Evolutionary conservation across 148 eudicot species (phyloP).

Genomic region (Silene uniflora): DNA sequence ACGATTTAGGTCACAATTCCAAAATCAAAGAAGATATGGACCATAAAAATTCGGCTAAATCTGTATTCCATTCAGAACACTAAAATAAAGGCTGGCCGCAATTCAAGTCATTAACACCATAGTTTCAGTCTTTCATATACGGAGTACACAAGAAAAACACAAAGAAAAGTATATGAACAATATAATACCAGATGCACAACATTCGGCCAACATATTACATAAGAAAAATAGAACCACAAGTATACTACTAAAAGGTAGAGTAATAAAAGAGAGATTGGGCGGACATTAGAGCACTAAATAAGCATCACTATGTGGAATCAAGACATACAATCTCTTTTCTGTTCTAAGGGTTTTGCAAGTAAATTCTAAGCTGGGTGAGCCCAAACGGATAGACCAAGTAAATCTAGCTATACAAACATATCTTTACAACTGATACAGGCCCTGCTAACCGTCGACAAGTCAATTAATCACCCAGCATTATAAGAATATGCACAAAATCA

Average conservation of each 20-base stretch:
- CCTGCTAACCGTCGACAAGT: background rate
- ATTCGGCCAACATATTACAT: background rate
- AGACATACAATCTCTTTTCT: background rate
- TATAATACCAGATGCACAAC: background rate
- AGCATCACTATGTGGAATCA: background rate
- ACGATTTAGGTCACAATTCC: background rate
- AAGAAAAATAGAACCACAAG: background rate
- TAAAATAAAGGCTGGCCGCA: background rate
- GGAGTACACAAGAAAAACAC: background rate
- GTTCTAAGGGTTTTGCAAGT: background rate
- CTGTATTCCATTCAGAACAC: background rate
- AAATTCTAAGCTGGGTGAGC: background rate
- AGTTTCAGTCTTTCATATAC: background rate
- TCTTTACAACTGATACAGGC: background rate
- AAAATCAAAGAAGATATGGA: background rate
- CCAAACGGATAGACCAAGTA: background rate
- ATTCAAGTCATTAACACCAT: background rate
- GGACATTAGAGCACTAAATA: background rate
- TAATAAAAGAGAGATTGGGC: background rate
- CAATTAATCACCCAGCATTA: background rate
- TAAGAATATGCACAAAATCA: background rate
- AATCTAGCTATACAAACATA: conserved; percentile 7
- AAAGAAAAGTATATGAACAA: background rate
- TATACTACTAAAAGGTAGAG: background rate
- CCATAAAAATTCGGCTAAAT: background rate